A percentile compares a stretch with the other conserved stretches of the same genome.
phyloP scores from a whole-genome alignment of 345 rosid species.

The Ailanthus altissimus region DNA sequence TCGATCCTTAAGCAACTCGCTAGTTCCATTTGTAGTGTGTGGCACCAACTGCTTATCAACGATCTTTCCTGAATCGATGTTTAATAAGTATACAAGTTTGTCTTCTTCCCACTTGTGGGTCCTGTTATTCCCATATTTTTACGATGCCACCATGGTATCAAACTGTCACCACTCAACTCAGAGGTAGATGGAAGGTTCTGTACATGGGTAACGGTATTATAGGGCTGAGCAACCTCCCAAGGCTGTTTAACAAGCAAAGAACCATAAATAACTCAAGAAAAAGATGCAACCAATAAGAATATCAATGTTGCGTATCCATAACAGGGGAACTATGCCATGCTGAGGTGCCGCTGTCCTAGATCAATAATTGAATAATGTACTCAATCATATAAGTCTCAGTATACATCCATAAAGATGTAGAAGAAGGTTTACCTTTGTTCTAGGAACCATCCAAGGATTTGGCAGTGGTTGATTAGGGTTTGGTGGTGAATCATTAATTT shows the following conservation, averaged over 20 bases:
- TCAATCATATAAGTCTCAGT: background rate
- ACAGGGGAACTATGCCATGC: background rate
- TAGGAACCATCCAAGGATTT: slow-evolving; percentile 9
- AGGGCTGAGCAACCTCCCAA: slow-evolving; percentile 24
- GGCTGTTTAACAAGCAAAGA: slow-evolving; percentile 19
- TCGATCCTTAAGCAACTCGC: background rate
- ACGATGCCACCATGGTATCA: slow-evolving; percentile 21
- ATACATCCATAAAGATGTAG: background rate
- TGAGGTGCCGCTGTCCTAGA: background rate
- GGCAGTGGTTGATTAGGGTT: slow-evolving; percentile 27
- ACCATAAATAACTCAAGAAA: background rate
- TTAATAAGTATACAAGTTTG: background rate
- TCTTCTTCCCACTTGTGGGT: background rate
- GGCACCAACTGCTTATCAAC: background rate
- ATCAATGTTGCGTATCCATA: background rate
- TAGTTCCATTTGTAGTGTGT: background rate
- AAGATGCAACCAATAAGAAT: background rate
- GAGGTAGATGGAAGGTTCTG: background rate
- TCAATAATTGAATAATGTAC: background rate
- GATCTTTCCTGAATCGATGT: background rate
- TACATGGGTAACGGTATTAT: background rate
- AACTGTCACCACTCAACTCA: slow-evolving; percentile 7
- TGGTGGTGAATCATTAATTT: slow-evolving; percentile 30
- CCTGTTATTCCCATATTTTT: slow-evolving; percentile 1
- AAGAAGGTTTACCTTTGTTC: slow-evolving; percentile 19